phyloP scores from a whole-genome alignment of 2,329 filamentous ascomycete species.

The Allantophomopsis lycopodina region DNA sequence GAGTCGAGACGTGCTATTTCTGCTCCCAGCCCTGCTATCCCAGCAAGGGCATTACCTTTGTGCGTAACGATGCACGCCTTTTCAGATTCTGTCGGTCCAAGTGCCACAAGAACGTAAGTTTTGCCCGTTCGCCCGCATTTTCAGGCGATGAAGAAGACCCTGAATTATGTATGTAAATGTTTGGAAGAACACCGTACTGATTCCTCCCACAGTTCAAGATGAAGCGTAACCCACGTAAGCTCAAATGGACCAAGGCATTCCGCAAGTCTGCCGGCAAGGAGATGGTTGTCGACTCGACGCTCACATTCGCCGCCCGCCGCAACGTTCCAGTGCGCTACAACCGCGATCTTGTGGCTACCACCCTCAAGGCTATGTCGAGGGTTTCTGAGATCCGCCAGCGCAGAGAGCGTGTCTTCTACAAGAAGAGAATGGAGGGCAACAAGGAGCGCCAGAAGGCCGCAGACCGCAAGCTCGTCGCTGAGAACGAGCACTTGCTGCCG shows the following conservation, averaged over 20 bases:
- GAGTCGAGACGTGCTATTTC: conserved; percentile 55
- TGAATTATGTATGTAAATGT: background rate
- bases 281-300: conserved; percentile 86
- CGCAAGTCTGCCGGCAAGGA: conserved; percentile 72
- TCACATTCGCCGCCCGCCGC: conserved; percentile 83
- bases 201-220: conserved; percentile 59
- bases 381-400: conserved; percentile 72
- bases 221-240: conserved; percentile 94
- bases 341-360: conserved; percentile 77
- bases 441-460: conserved; percentile 65
- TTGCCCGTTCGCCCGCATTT: background rate
- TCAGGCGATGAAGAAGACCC: background rate
- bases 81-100: conserved; percentile 42
- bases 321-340: conserved; percentile 95
- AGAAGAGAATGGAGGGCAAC: conserved; percentile 85
- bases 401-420: conserved; percentile 87
- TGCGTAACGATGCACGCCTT: conserved; percentile 24
- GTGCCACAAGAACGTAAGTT: conserved; percentile 42
- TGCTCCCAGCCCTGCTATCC: conserved; percentile 57
- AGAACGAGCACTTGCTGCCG: conserved; percentile 87
- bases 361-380: conserved; percentile 83
- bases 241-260: conserved; percentile 95
- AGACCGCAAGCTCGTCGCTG: conserved; percentile 77
- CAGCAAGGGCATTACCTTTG: conserved; percentile 37
- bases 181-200: background rate